Conservation (phyloP, 495 filamentous ascomycete species). For the Penicillium coffeae region DNA sequence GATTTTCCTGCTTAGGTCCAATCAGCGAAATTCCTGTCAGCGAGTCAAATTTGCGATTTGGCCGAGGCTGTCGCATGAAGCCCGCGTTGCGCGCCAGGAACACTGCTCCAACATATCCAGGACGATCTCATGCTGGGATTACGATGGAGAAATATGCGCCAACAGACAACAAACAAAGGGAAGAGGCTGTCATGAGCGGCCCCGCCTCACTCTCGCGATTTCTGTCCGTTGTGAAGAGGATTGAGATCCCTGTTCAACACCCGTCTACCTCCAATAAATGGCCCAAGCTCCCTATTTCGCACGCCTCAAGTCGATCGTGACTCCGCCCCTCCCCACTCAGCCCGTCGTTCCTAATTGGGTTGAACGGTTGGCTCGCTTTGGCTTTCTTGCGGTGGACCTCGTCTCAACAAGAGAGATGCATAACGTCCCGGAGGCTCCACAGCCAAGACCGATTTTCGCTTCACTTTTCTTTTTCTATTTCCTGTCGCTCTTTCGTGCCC, state of each 20-base stretch:
- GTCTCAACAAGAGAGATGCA: constrained; percentile 5
- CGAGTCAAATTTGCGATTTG: constrained; percentile 26
- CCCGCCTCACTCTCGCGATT: not conserved
- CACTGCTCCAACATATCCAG: constrained; percentile 7
- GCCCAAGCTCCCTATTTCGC: constrained; percentile 35
- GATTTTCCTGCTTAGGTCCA: constrained; percentile 26
- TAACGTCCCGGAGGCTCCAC: constrained; percentile 16
- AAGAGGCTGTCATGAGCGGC: not conserved
- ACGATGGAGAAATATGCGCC: too few relatives aligned
- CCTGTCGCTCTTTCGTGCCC: constrained; percentile 2
- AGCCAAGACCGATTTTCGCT: constrained; percentile 17
- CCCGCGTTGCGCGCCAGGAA: constrained; percentile 27
- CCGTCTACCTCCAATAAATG: constrained; percentile 17
- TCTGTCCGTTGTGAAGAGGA: constrained; percentile 2
- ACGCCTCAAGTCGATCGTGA: constrained; percentile 27
- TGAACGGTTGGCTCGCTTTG: constrained; percentile 9
- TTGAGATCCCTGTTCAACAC: constrained; percentile 13
- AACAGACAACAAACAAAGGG: not conserved
- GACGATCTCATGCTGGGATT: constrained; percentile 18
- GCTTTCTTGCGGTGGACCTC: constrained; percentile 2
- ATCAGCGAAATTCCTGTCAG: constrained; percentile 36
- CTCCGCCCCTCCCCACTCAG: constrained; percentile 24
- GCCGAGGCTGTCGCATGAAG: constrained; percentile 29
- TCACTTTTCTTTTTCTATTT: constrained; percentile 7
- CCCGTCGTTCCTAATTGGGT: constrained; percentile 10